These are phyloP conservation scores for Teunomyces pallodes DNA, from an alignment of 805 yeast genomes.

Conservation along the genomic window DNA sequence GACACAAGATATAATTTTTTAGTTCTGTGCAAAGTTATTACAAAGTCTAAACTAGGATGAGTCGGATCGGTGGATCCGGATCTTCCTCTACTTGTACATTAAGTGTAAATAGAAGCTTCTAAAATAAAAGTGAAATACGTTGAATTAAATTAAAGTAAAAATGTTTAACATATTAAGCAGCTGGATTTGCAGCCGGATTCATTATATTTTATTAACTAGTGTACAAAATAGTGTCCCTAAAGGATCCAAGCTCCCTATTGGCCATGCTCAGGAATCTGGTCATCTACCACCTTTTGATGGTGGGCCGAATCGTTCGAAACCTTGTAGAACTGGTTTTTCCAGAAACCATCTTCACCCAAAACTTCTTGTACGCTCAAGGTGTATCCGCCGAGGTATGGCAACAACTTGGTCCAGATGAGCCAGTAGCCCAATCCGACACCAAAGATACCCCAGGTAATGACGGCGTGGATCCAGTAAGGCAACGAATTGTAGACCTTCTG, in stretches of 20 bases:
- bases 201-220: neutral
- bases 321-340: slow-evolving; percentile 59
- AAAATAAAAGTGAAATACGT: neutral
- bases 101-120: slow-evolving; percentile 3
- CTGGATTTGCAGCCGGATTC: neutral
- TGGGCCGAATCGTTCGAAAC: slow-evolving; percentile 20
- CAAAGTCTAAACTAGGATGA: neutral
- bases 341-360: slow-evolving; percentile 66
- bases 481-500: slow-evolving; percentile 65
- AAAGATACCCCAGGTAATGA: slow-evolving; percentile 76
- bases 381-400: slow-evolving; percentile 58
- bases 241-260: neutral
- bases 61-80: neutral
- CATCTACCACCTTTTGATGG: slow-evolving; percentile 3
- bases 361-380: slow-evolving; percentile 50
- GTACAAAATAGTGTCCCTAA: neutral
- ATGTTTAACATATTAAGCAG: neutral
- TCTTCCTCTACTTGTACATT: neutral
- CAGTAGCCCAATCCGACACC: slow-evolving; percentile 66
- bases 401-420: slow-evolving; percentile 56
- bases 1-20: slow-evolving; percentile 32
- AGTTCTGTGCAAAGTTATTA: too few relatives aligned
- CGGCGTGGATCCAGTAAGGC: slow-evolving; percentile 80
- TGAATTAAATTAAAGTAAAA: neutral
- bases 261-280: neutral